A percentile compares a stretch with the other conserved stretches of the same genome.
Evolutionary conservation across 495 filamentous ascomycete species (phyloP).

Genomic region (Neurospora discreta): DNA sequence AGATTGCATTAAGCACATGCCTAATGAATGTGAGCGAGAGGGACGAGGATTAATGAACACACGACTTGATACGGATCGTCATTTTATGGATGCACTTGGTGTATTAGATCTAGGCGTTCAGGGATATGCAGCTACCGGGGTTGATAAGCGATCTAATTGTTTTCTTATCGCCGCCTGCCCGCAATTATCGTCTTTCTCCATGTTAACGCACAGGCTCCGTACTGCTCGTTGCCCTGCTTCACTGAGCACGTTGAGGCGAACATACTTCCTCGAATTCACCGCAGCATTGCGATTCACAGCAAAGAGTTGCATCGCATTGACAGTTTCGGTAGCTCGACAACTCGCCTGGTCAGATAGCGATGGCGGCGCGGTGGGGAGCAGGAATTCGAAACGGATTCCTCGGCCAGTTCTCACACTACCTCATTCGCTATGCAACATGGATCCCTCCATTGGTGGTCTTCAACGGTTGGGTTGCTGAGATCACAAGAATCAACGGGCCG

Average conservation of each 20-base stretch:
- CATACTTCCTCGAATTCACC: neutral
- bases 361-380: slow-evolving; percentile 23
- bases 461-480: slow-evolving; percentile 48
- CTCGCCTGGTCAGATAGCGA: neutral
- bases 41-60: neutral
- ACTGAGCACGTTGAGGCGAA: neutral
- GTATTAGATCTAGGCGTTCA: neutral
- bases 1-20: neutral
- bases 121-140: neutral
- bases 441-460: slow-evolving; percentile 55
- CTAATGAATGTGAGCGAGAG: neutral
- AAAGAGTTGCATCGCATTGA: neutral
- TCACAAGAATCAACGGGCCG: slow-evolving; percentile 53
- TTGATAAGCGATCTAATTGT: neutral
- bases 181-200: neutral
- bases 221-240: neutral
- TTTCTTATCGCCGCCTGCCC: neutral
- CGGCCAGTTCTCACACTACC: slow-evolving; percentile 29
- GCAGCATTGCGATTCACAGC: neutral
- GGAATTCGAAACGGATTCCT: slow-evolving; percentile 17
- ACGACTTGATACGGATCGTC: neutral
- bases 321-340: neutral
- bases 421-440: slow-evolving; percentile 46
- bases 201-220: neutral
- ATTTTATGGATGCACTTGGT: neutral